Evolutionary conservation across 78 protist species (phyloP), one percentile per base, ranked within the genome.

Genomic region (Cavenderia fasciculata): DNA sequence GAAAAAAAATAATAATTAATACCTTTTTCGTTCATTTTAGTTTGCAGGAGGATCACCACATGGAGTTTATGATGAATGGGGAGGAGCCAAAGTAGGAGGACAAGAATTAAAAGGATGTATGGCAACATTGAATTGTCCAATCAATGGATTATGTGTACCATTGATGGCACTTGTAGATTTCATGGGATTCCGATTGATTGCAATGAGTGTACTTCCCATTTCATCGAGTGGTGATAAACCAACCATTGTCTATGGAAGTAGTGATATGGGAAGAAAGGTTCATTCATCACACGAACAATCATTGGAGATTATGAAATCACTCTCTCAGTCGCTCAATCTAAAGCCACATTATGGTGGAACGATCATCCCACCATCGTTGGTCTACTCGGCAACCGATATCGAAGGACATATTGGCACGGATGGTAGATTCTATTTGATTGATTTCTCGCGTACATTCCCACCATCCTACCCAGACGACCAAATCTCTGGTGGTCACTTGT

Each of bases 1-100:
- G 8, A 47, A n/a, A 44, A 19, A 5, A 66, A 21, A 47, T 66
- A 21, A 21, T 6, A 66, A 66, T 66, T 19, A 66, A 6, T 47
- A 49, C 11, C n/a, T 21, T 47, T 5, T 66, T 21, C 21, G 21
- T 19, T n/a, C 4, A 43, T 38, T 31, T 19, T 59, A 74, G 71
- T 75, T 86, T 47, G 70, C 87, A 23, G 90, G 90, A n/a, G 90
- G 90, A 12, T 31, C 69, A 38, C 61, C 78, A 18, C 74, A 82
- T 68, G 78, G 78, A n/a, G 78, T 82, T 21, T 61, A 82, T 56
- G 90, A 69, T 31, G 90, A 82, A 31, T 82, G 90, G 90, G 90
- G 90, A 12, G 91, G 91, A 14, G 94, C 92, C 8, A 93, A 86
- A 56, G 95, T 93, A 43, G 95, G 94, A 36, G 88, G 95, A 23